Evolutionary conservation across 257 asterid genomes (phyloP), one percentile per base, ranked within the genome.

Genomic region (Lithospermum erythrorhizon): DNA sequence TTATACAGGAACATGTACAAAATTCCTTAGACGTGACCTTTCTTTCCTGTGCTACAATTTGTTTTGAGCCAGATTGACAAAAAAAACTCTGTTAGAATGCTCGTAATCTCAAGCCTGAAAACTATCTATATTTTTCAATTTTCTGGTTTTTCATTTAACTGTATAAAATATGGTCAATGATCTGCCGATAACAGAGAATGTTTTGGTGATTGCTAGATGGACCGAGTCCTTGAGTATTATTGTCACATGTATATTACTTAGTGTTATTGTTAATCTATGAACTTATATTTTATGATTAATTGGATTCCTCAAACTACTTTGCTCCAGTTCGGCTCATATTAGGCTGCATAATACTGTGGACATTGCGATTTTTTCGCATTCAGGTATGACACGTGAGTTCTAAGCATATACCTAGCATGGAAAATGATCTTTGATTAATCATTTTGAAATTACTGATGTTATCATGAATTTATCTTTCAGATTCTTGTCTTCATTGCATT

Each of bases 241-340:
- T 1, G 6, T 20, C 23, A 53, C 18, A 6, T 30, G 13, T 60
- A 21, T 60, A 20, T 35, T 37, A 60, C 8, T 41, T 59, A 11
- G 23, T 20, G 22, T 25, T 37, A 52, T 59, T 58, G 11, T 61
- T 70, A 18, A 55, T 55, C 64, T 68, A 19, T 49, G 13, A 8
- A 57, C 51, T 58, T 41, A 48, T 58, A 54, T 45, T 63, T 18
- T 62, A 30, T 47, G 35, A 32, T 21, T 22, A 55, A 55, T 66
- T 53, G 24, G 21, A 66, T 65, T 21, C 59, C 21, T 59, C 19
- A 19, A 49, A 48, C 49, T 70, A 70, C 58, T 63, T 69, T 77
- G 62, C 62, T 73, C 69, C 83, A 91, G 98, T 84, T 72, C 96
- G 95, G 58, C 67, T 88, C 85, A 81, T 81, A 68, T 76, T 91